These are phyloP conservation scores for Casuarina glauca DNA, from an alignment of 306 rosid genomes.

Conservation along the genomic window DNA sequence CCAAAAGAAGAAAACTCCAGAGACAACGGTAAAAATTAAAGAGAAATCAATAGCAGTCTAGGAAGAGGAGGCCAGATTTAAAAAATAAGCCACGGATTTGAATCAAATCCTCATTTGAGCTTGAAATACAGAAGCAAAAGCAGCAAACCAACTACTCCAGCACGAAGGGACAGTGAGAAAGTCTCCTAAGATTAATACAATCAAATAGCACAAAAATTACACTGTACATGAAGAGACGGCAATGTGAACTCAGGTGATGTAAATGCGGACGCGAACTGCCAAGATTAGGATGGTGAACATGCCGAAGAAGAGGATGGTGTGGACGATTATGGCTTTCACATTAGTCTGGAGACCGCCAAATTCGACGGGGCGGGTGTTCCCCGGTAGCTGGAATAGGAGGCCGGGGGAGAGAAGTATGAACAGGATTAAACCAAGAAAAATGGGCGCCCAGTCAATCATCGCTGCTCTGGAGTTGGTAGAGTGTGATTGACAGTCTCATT, in stretches of 20 bases:
- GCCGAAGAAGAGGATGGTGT: conserved; percentile 49
- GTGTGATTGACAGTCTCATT: not conserved
- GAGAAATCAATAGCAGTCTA: no score
- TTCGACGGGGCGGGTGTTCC: conserved; percentile 36
- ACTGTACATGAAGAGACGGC: not conserved
- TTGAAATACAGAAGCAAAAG: no score
- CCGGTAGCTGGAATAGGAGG: conserved; percentile 55
- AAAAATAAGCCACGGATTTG: no score
- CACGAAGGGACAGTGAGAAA: not conserved
- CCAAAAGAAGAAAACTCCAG: no score
- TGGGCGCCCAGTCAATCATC: conserved; percentile 65
- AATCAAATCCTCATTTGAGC: no score
- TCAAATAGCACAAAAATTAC: not conserved
- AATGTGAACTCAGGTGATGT: conserved; percentile 23
- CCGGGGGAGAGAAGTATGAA: conserved; percentile 65
- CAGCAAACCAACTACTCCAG: not conserved
- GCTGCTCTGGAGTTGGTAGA: not conserved
- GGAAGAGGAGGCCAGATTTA: no score
- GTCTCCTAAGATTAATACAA: not conserved
- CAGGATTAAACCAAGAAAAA: conserved; percentile 40
- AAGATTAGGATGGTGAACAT: conserved; percentile 52
- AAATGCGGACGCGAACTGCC: conserved; percentile 47
- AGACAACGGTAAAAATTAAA: no score
- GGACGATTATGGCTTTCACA: conserved; percentile 50
- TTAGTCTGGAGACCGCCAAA: conserved; percentile 53